phyloP scores from a whole-genome alignment of 345 rosid species.

The Brassica napus region DNA sequence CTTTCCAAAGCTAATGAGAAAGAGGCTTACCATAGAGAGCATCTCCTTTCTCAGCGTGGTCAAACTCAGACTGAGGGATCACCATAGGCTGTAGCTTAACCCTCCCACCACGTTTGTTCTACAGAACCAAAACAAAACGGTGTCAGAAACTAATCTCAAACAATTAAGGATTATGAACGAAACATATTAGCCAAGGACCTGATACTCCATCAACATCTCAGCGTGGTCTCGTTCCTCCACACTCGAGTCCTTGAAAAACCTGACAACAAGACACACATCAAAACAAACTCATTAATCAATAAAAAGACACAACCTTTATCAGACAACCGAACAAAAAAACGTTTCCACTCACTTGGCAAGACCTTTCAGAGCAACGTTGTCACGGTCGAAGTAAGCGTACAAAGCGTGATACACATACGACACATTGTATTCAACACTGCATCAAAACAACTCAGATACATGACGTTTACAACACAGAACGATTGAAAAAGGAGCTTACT shows the following conservation, averaged over 20 bases:
- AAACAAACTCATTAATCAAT: neutral
- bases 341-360: slow-evolving; percentile 59
- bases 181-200: slow-evolving; percentile 40
- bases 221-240: slow-evolving; percentile 85
- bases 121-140: neutral
- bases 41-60: slow-evolving; percentile 92
- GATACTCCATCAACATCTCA: slow-evolving; percentile 74
- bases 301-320: neutral
- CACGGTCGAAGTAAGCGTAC: slow-evolving; percentile 84
- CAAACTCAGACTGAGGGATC: slow-evolving; percentile 73
- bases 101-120: slow-evolving; percentile 93
- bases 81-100: slow-evolving; percentile 71
- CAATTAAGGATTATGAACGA: neutral
- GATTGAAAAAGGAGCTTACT: slow-evolving; percentile 43
- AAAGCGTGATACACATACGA: slow-evolving; percentile 80
- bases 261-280: slow-evolving; percentile 19
- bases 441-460: slow-evolving; percentile 5
- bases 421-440: slow-evolving; percentile 76
- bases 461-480: neutral
- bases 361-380: slow-evolving; percentile 71
- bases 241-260: slow-evolving; percentile 84
- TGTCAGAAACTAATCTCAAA: neutral
- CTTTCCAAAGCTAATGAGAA: neutral
- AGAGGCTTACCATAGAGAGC: slow-evolving; percentile 70
- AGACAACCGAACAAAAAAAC: neutral